Conservation (phyloP, 1,139 yeast genomes). For the Suhomyces anneliseae region DNA sequence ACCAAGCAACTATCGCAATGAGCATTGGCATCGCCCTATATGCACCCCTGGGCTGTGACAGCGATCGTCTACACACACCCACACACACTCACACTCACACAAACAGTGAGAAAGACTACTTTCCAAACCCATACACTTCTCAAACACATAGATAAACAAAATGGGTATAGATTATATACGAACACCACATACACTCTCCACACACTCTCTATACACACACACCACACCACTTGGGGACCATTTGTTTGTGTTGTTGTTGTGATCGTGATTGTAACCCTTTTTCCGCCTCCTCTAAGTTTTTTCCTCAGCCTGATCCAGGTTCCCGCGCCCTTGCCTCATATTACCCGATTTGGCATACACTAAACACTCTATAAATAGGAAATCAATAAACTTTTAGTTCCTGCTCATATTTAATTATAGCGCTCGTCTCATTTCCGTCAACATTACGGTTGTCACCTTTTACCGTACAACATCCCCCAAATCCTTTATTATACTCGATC, state of each 20-base stretch:
- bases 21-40: neutral
- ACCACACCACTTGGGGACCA: too few relatives aligned
- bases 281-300: too few relatives aligned
- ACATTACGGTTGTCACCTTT: neutral
- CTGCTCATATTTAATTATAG: neutral
- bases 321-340: slow-evolving; percentile 3
- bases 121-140: too few relatives aligned
- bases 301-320: neutral
- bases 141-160: too few relatives aligned
- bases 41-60: neutral
- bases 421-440: neutral
- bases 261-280: too few relatives aligned
- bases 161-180: too few relatives aligned
- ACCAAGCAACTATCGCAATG: neutral
- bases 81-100: too few relatives aligned
- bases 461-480: neutral
- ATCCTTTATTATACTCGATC: too few relatives aligned
- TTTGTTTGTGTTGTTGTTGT: too few relatives aligned
- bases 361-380: slow-evolving; percentile 7
- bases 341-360: slow-evolving; percentile 5
- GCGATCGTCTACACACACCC: neutral
- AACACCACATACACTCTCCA: too few relatives aligned
- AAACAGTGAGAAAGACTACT: too few relatives aligned
- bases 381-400: neutral
- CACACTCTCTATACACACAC: too few relatives aligned